phyloP scores from a whole-genome alignment of 2,329 filamentous ascomycete genomes.

The Coniochaeta sp. region DNA sequence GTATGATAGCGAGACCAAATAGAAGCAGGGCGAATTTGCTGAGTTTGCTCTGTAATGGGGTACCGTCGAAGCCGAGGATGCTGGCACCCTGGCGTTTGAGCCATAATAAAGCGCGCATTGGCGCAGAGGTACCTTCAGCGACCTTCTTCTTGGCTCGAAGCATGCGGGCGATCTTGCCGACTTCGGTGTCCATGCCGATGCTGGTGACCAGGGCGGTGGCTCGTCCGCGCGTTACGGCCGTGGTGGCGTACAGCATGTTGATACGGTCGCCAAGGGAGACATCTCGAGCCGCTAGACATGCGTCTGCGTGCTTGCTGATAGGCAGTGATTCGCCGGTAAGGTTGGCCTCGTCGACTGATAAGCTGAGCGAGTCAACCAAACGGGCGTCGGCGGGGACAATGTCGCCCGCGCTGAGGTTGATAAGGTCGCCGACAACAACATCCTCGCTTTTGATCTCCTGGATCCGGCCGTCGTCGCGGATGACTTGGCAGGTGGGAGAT shows the following conservation, averaged over 20 bases:
- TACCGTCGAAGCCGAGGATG: constrained; percentile 44
- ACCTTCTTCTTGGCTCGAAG: constrained; percentile 42
- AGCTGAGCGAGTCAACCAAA: constrained; percentile 60
- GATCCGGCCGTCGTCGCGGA: constrained; percentile 44
- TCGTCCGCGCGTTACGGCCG: constrained; percentile 64
- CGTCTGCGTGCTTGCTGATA: constrained; percentile 56
- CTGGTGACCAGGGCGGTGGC: constrained; percentile 62
- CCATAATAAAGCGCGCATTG: too few species aligned
- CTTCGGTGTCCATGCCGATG: constrained; percentile 57
- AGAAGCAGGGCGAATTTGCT: constrained; percentile 61
- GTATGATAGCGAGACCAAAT: constrained; percentile 46
- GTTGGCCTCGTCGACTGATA: constrained; percentile 69
- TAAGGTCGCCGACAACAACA: constrained; percentile 61
- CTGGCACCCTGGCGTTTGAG: too few species aligned
- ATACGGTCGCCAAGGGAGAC: constrained; percentile 58
- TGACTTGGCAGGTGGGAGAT: constrained; percentile 52
- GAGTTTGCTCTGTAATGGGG: constrained; percentile 59
- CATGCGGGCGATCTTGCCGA: constrained; percentile 47
- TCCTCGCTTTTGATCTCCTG: constrained; percentile 36
- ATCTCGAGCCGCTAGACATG: constrained; percentile 38
- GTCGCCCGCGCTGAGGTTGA: constrained; percentile 56
- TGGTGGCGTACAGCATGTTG: constrained; percentile 66
- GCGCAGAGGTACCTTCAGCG: constrained; percentile 8
- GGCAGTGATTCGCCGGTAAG: constrained; percentile 68
- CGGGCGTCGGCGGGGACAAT: constrained; percentile 65